Evolutionary conservation across 768 basidiomycete species (phyloP).

Genomic region (Arthromyces matolae): DNA sequence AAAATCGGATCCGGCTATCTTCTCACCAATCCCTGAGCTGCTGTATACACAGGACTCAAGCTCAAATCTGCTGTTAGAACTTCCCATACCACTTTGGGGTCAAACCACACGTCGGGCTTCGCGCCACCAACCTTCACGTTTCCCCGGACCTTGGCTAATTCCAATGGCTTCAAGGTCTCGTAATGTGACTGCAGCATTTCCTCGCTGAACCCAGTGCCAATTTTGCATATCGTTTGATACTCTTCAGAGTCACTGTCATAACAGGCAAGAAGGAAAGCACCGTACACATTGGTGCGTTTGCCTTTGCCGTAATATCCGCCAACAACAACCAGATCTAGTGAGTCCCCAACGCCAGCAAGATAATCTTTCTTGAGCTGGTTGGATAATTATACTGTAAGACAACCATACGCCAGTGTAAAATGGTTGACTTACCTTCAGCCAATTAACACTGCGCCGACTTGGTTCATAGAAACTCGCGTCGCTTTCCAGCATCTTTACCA

Average conservation of each 20-base stretch:
- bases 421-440: conserved; percentile 75
- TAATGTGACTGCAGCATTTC: conserved; percentile 80
- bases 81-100: conserved; percentile 97
- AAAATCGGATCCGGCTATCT: not conserved
- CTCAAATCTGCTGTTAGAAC: conserved; percentile 96
- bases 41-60: conserved; percentile 94
- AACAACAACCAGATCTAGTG: conserved; percentile 95
- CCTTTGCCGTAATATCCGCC: conserved; percentile 98
- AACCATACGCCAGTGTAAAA: not conserved
- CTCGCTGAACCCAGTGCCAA: conserved; percentile 97
- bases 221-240: conserved; percentile 98
- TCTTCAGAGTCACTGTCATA: conserved; percentile 93
- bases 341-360: conserved; percentile 93
- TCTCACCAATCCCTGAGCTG: conserved; percentile 84
- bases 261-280: conserved; percentile 96
- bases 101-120: conserved; percentile 97
- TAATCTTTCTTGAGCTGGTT: conserved; percentile 99
- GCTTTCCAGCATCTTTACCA: conserved; percentile 98
- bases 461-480: conserved; percentile 95
- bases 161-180: conserved; percentile 77
- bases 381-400: no score
- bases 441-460: conserved; percentile 91
- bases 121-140: conserved; percentile 90
- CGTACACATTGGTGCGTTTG: conserved; percentile 95
- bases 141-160: conserved; percentile 62